Evolutionary conservation across 768 basidiomycete genomes (phyloP), one percentile per base, ranked within the genome.

Genomic region (Piloderma croceum): DNA sequence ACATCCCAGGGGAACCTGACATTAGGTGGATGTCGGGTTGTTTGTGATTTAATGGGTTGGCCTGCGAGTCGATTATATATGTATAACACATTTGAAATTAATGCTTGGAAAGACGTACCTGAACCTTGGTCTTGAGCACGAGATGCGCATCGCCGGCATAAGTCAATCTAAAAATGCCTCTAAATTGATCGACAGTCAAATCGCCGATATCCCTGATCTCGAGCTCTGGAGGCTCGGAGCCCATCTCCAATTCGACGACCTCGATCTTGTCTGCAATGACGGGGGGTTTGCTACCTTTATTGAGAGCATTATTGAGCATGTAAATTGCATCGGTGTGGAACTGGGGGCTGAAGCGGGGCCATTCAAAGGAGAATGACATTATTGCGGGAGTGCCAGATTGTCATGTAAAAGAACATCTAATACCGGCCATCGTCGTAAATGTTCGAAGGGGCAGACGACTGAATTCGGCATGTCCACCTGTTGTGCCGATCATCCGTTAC

Each of bases 231-330:
- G 96, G 94, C 91, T 97, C 51, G 4, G 19, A n/a, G 25, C 96
- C 96, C 96, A 99, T 98, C 64, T 97, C 86, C n/a, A 99, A 69
- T 60, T 98, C 96, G 39, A 96, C 88, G 22, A 99, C 96, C 61
- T 98, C 91, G 48, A 99, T 98, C 62, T 77, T 83, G 66, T 94
- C 96, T 39, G 91, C 93, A 50, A 98, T 97, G 55, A 99, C 86
- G 21, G 92, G 91, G 2, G 94, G 96, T 59, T 96, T 97, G 67
- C 82, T 86, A 48, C 96, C 96, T 71, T 96, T 90, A 73, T 91
- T 91, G 63, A 93, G 86, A 31, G 90, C 89, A n/a, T 81, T 83
- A 49, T 92, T 91, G 67, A 98, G 84, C 88, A 96, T 92, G 50
- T 89, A 82, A 48, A 91, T 90, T 22, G 94, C 94, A 78, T 94